Evolutionary conservation across 345 rosid genomes (phyloP), one percentile per base, ranked within the genome.

Genomic region (Draba incana): DNA sequence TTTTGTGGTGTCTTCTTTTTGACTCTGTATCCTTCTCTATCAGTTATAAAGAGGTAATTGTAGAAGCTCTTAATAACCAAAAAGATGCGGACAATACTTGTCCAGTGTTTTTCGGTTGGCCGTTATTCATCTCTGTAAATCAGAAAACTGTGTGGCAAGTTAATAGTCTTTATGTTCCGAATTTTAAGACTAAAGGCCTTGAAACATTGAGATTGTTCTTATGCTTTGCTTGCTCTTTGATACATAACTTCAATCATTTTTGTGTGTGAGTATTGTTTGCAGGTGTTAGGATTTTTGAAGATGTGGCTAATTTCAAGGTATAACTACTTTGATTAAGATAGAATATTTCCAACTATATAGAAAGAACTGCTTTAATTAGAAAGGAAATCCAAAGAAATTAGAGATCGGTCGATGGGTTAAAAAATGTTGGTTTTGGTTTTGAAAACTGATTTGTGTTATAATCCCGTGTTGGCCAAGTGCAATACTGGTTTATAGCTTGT

Each of bases 261-360:
- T 54, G 61, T 27, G 20, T 67, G 27, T 53, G 27, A 46, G 53
- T 12, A 49, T 52, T 45, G 20, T 62, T 85, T 81, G 77, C 87
- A 93, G 97, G 98, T 77, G 84, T 88, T 71, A 84, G 98, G 84
- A 88, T 93, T 78, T 86, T 93, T 78, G 97, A 93, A 82, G 96
- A 93, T 71, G 83, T 87, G 49, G 81, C 91, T 62, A 79, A 86
- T 74, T 57, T 79, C 62, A 93, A 93, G 98, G 98, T 93, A 87
- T 71, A 49, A 42, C 13, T 46, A 61, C 38, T 16, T 60, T 45
- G 37, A 59, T 10, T 66, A 42, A 35, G 56, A 42, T 25, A 57
- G 43, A 14, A 42, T 41, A 3, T 49, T 35, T 57, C 14, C 55
- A 62, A 54, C 57, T 54, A 25, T 50, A 27, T 31, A 54, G 63